phyloP scores from a whole-genome alignment of 2,329 filamentous ascomycete species.

The Fusarium foetens region DNA sequence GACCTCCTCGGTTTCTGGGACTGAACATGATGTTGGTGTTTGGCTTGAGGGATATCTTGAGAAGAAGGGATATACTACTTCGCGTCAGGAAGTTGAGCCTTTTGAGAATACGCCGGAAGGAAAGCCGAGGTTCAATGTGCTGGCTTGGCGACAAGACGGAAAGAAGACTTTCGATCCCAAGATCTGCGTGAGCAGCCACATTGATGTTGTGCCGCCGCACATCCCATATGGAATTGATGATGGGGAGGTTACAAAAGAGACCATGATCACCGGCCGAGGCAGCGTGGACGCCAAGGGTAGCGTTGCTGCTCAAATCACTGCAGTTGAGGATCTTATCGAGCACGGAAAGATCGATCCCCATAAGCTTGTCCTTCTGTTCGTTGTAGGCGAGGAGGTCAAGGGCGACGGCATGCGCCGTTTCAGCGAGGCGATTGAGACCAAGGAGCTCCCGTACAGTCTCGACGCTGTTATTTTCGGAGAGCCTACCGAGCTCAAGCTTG shows the following conservation, averaged over 20 bases:
- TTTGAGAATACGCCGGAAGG: constrained; percentile 45
- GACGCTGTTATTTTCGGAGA: constrained; percentile 89
- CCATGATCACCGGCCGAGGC: constrained; percentile 76
- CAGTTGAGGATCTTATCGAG: constrained; percentile 66
- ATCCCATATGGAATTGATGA: constrained; percentile 72
- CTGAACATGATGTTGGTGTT: constrained; percentile 74
- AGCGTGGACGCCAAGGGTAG: constrained; percentile 77
- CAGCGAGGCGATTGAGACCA: constrained; percentile 50
- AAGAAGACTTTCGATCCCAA: constrained; percentile 59
- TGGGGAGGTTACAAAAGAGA: constrained; percentile 55
- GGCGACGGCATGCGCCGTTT: constrained; percentile 82
- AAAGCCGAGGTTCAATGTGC: constrained; percentile 71
- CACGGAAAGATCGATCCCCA: constrained; percentile 53
- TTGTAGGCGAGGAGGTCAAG: constrained; percentile 83
- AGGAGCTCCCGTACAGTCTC: constrained; percentile 53
- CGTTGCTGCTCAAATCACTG: constrained; percentile 79
- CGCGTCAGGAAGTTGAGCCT: constrained; percentile 54
- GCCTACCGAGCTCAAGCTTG: constrained; percentile 88
- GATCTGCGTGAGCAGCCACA: constrained; percentile 80
- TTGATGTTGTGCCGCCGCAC: constrained; percentile 80
- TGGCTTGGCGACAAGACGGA: constrained; percentile 68
- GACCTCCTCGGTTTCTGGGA: constrained; percentile 75
- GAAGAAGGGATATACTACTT: constrained; percentile 55
- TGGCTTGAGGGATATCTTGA: constrained; percentile 76
- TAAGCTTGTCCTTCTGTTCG: constrained; percentile 70